phyloP scores from a whole-genome alignment of 805 yeast species.

The Saccharomycopsis capsularis region DNA sequence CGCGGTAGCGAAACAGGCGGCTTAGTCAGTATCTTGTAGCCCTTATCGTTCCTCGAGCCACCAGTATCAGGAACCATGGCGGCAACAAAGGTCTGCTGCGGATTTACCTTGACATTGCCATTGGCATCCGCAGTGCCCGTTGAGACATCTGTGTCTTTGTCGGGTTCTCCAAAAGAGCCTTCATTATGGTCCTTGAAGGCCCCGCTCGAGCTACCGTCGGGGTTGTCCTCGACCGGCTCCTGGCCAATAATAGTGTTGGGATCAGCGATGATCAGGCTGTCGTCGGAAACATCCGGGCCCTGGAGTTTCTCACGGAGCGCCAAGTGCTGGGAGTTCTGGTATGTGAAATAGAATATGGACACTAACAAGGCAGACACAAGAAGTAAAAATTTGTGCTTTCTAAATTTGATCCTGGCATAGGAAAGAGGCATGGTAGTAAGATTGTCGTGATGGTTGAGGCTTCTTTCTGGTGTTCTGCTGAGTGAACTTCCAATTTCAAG shows the following conservation, averaged over 20 bases:
- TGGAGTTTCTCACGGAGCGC: neutral
- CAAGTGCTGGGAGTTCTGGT: constrained; percentile 4
- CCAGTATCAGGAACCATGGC: constrained; percentile 6
- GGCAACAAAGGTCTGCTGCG: neutral
- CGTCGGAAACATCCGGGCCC: neutral
- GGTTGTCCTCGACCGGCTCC: neutral
- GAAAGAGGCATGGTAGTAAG: too few relatives aligned
- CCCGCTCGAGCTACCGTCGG: neutral
- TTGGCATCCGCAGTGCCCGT: too few relatives aligned
- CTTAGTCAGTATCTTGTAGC: neutral
- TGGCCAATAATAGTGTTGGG: neutral
- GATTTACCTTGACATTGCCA: neutral
- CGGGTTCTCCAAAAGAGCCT: neutral
- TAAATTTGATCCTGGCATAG: constrained; percentile 3
- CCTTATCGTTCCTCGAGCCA: constrained; percentile 5
- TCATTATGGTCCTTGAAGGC: neutral
- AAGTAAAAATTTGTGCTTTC: constrained; percentile 4
- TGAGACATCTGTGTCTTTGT: neutral
- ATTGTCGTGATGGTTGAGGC: too few relatives aligned
- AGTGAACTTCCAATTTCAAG: too few relatives aligned
- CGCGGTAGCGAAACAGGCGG: constrained; percentile 14
- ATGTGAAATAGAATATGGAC: constrained; percentile 4
- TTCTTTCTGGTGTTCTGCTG: too few relatives aligned
- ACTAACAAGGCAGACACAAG: constrained; percentile 4
- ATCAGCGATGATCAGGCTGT: neutral